A percentile compares a stretch with the other conserved stretches of the same genome.
phyloP scores from a whole-genome alignment of 768 basidiomycete species.

The Russula dissimulans region DNA sequence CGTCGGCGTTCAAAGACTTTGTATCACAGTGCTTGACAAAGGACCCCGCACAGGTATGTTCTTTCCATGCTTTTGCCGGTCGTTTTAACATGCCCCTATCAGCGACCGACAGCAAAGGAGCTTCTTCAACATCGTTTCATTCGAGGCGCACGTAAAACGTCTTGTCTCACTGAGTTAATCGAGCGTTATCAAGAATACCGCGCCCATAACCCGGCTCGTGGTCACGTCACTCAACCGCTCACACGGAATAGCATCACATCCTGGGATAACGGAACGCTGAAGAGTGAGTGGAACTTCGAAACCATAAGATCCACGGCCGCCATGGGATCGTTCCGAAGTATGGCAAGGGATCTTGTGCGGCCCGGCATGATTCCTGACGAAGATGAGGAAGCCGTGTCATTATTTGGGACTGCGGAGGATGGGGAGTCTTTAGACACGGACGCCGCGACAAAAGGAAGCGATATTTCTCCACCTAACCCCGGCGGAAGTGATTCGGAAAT shows the following conservation, averaged over 20 bases:
- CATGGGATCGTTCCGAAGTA: slow-evolving; percentile 70
- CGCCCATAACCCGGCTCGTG: slow-evolving; percentile 45
- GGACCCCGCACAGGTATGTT: slow-evolving; percentile 62
- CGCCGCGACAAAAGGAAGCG: slow-evolving; percentile 52
- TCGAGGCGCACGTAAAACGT: slow-evolving; percentile 70
- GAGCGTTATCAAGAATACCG: slow-evolving; percentile 80
- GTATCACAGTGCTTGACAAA: slow-evolving; percentile 86
- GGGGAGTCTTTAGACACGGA: slow-evolving; percentile 50
- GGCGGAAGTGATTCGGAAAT: slow-evolving; percentile 41
- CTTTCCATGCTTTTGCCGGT: not conserved
- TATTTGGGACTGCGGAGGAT: slow-evolving; percentile 38
- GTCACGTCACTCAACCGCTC: slow-evolving; percentile 48
- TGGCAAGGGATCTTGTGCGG: slow-evolving; percentile 59
- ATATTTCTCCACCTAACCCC: slow-evolving; percentile 24
- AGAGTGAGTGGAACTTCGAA: slow-evolving; percentile 95
- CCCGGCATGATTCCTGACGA: slow-evolving; percentile 46
- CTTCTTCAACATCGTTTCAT: slow-evolving; percentile 93
- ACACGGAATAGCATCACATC: slow-evolving; percentile 42
- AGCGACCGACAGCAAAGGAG: slow-evolving; percentile 89
- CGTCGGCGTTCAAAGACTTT: slow-evolving; percentile 86
- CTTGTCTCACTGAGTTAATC: slow-evolving; percentile 77
- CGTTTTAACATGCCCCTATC: slow-evolving; percentile 13
- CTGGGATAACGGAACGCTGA: slow-evolving; percentile 70
- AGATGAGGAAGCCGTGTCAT: slow-evolving; percentile 32
- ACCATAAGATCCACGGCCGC: slow-evolving; percentile 64